Evolutionary conservation across 352 stramenopile species (phyloP).

Genomic region (Blastocystis hominis): DNA sequence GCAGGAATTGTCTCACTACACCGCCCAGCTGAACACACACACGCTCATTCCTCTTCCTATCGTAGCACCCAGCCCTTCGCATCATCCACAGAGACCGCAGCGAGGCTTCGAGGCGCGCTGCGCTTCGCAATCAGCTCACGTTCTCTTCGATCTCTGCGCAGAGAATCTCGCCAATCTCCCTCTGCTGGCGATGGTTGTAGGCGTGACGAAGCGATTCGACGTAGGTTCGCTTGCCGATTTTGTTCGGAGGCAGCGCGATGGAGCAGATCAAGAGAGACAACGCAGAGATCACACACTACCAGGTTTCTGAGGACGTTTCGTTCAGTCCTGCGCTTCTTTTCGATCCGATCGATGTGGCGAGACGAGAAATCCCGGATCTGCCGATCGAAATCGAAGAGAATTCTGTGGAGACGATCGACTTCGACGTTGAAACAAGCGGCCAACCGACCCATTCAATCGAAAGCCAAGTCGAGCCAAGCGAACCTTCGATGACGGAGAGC

Average conservation of each 20-base stretch:
- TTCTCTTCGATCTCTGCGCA: not conserved
- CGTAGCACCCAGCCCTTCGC: not conserved
- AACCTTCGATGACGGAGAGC: too few species aligned
- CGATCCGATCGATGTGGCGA: not conserved
- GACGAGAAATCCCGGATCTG: not conserved
- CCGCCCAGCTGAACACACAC: not conserved
- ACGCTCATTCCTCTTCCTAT: not conserved
- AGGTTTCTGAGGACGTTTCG: not conserved
- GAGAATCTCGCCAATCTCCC: not conserved
- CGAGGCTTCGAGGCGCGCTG: not conserved
- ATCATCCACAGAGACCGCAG: not conserved
- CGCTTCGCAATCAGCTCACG: not conserved
- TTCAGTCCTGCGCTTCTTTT: not conserved
- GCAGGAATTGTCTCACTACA: slow-evolving; percentile 12
- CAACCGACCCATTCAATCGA: not conserved
- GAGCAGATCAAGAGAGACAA: not conserved
- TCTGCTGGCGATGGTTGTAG: not conserved
- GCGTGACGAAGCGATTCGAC: not conserved
- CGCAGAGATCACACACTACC: not conserved
- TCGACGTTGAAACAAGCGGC: not conserved
- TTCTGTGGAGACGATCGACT: not conserved
- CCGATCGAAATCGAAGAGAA: not conserved
- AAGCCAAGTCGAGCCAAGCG: too few species aligned
- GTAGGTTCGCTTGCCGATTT: not conserved
- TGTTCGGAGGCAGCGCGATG: not conserved